Base-by-base conservation (phyloP, 306 rosid species). In the Mucuna pruriens region DNA sequence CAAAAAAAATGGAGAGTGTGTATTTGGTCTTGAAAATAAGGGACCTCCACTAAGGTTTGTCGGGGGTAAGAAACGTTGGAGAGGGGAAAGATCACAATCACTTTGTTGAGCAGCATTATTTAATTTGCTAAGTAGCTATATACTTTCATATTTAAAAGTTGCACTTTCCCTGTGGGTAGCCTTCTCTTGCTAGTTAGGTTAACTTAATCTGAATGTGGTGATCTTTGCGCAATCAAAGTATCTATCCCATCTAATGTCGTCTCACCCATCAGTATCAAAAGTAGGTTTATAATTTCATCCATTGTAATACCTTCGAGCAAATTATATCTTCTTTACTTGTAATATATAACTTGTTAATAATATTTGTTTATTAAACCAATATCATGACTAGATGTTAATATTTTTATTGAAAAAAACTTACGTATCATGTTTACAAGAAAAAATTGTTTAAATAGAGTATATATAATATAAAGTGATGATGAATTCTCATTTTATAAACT, bases 41-140 rank as follows among this genome's bases (percentile, higher is more conserved):
- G 77, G 86, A 71, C 84, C 73, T 78, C 92, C 97, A 91, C 94
- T 77, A 84, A 51, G 77, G 6, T 78, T 87, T 90, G 97, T 91
- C 97, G 92, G 92, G 93, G 64, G 31, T 48, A 80, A 49, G 80
- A 49, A 84, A 79, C 61, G 73, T 69, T 70, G 71, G 11, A 58
- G 60, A 51, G 31, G 64, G 38, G 72, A 81, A 78, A 68, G 55
- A 84, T 52, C 80, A 74, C 67, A 80, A 62, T 69, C 71, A 74
- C 88, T 74, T 72, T 82, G 77, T 63, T 63, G 61, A 39, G 7
- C 72, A 52, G 16, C 68, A 72, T 57, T 80, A 67, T 34, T 80
- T 76, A 55, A 64, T 80, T 44, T 46, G 69, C 74, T 29, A 40
- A 26, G 73, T 55, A 51, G 67, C 60, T 42, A 58, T 13, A 5